phyloP scores from a whole-genome alignment of 805 yeast genomes.

The Myxozyma melibiosi region DNA sequence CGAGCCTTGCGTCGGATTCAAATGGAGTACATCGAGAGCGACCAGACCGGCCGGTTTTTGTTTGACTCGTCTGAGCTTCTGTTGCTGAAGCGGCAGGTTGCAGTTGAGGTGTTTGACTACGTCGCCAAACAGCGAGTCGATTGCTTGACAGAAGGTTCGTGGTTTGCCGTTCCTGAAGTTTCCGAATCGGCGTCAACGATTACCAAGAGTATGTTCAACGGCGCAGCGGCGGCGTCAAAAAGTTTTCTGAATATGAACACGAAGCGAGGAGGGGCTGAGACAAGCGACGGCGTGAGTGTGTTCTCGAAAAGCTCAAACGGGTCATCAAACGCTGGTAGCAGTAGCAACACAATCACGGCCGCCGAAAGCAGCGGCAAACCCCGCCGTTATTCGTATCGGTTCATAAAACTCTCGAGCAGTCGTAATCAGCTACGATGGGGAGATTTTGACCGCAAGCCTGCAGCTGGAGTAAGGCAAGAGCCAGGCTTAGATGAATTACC shows the following conservation, averaged over 20 bases:
- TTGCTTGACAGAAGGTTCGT: slow-evolving; percentile 17
- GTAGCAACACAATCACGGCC: background rate
- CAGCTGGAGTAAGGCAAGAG: background rate
- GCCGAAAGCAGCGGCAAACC: background rate
- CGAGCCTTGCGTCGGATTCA: slow-evolving; percentile 13
- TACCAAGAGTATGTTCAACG: no score
- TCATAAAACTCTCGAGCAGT: background rate
- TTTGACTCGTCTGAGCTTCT: slow-evolving; percentile 11
- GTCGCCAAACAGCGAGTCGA: slow-evolving; percentile 17
- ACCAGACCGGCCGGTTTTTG: background rate
- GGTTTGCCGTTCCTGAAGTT: slow-evolving; percentile 13
- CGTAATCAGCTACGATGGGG: background rate
- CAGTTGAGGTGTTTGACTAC: slow-evolving; percentile 4
- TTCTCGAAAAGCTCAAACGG: background rate
- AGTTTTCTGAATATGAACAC: background rate
- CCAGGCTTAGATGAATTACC: background rate
- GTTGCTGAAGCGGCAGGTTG: slow-evolving; percentile 8
- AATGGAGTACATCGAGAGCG: slow-evolving; percentile 3
- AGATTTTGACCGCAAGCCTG: background rate
- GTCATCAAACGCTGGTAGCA: background rate
- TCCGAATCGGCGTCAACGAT: background rate
- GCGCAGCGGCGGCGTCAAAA: background rate
- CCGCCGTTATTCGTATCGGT: background rate
- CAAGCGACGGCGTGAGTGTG: background rate
- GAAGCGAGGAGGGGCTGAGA: background rate